These are phyloP conservation scores for Clathrospora elynae DNA, from an alignment of 2,329 filamentous ascomycete genomes.

Conservation along the genomic window DNA sequence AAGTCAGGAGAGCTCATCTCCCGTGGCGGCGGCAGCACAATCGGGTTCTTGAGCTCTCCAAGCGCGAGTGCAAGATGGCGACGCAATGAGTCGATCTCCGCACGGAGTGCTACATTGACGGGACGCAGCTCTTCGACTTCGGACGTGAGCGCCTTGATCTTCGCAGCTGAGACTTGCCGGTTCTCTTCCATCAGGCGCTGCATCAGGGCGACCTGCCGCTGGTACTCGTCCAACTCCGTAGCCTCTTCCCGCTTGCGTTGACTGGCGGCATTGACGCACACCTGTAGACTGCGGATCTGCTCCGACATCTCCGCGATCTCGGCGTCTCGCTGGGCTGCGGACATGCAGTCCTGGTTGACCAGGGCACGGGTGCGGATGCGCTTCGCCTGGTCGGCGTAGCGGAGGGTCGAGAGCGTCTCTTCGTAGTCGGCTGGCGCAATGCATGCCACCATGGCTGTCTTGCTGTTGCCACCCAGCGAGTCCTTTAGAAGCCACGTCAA, in stretches of 20 bases:
- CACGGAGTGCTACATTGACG: constrained; percentile 61
- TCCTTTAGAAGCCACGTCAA: constrained; percentile 90
- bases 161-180: constrained; percentile 86
- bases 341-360: constrained; percentile 94
- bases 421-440: constrained; percentile 96
- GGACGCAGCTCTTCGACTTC: constrained; percentile 57
- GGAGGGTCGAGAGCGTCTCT: constrained; percentile 91
- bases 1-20: constrained; percentile 37
- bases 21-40: constrained; percentile 61
- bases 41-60: constrained; percentile 86
- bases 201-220: constrained; percentile 85
- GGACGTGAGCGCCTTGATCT: constrained; percentile 78
- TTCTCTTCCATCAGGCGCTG: constrained; percentile 96
- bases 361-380: constrained; percentile 91
- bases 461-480: constrained; percentile 92
- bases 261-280: constrained; percentile 65
- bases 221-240: constrained; percentile 90
- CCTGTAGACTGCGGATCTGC: constrained; percentile 84
- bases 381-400: constrained; percentile 97
- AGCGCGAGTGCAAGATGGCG: constrained; percentile 87
- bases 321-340: constrained; percentile 88
- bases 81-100: constrained; percentile 83
- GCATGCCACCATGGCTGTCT: constrained; percentile 99
- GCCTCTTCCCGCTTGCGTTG: constrained; percentile 78
- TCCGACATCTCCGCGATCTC: constrained; percentile 95